Evolutionary conservation across 2,329 filamentous ascomycete species (phyloP).

Genomic region (Alternaria brassicae): DNA sequence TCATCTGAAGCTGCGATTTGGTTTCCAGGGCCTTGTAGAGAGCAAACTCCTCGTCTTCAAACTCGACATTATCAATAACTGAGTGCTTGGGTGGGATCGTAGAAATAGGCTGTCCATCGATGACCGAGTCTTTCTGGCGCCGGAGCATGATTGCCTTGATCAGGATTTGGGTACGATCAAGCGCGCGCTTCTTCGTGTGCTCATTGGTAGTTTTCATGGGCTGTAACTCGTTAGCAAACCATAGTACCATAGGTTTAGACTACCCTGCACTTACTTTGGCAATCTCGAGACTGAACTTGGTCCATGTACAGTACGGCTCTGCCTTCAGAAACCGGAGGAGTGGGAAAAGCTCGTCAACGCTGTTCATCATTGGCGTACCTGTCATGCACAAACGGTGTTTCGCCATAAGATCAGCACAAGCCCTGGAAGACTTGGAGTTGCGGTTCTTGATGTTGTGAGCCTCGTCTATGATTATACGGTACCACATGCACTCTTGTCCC

Average conservation of each 20-base stretch:
- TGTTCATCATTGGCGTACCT: constrained; percentile 90
- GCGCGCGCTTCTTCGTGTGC: constrained; percentile 56
- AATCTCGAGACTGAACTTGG: constrained; percentile 67
- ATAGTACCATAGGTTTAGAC: not conserved
- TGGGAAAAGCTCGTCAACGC: constrained; percentile 77
- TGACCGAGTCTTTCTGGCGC: constrained; percentile 78
- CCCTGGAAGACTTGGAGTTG: constrained; percentile 66
- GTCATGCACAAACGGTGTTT: constrained; percentile 76
- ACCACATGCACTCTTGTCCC: constrained; percentile 65
- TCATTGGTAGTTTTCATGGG: constrained; percentile 54
- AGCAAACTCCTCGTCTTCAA: constrained; percentile 68
- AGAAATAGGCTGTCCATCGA: constrained; percentile 81
- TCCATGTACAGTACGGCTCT: constrained; percentile 72
- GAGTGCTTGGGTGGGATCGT: constrained; percentile 71
- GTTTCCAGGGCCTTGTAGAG: constrained; percentile 73
- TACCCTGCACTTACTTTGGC: constrained; percentile 42
- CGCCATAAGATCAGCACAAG: constrained; percentile 65
- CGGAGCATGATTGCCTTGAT: constrained; percentile 83
- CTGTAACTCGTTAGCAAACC: constrained; percentile 8
- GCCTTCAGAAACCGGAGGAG: constrained; percentile 80
- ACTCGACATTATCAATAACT: constrained; percentile 67
- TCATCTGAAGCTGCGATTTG: constrained; percentile 73
- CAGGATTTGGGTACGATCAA: constrained; percentile 75
- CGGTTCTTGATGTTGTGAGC: constrained; percentile 83
- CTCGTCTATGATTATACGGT: constrained; percentile 75